Evolutionary conservation across 345 rosid species (phyloP).

Genomic region (Dovyalis caffra): DNA sequence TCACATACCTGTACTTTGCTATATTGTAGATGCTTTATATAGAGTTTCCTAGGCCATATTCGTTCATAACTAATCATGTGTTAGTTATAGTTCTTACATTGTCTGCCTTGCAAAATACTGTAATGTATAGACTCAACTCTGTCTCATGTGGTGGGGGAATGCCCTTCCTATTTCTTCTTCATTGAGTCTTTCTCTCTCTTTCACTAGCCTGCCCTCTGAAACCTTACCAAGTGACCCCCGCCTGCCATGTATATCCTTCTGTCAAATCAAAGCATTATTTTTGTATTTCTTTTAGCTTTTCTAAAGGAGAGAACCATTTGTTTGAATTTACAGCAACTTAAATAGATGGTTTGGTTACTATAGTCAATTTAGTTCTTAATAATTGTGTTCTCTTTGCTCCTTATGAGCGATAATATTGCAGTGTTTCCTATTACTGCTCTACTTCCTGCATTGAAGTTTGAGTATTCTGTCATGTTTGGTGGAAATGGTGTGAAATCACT

Average conservation of each 20-base stretch:
- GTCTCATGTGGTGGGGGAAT: not conserved
- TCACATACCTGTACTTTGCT: not conserved
- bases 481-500: slow-evolving; percentile 7
- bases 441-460: not conserved
- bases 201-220: not conserved
- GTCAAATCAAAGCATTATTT: not conserved
- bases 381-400: not conserved
- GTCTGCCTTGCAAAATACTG: not conserved
- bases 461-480: not conserved
- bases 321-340: not conserved
- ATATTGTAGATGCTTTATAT: not conserved
- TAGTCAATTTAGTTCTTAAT: not conserved
- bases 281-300: not conserved
- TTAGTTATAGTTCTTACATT: not conserved
- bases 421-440: not conserved
- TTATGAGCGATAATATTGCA: not conserved
- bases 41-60: not conserved
- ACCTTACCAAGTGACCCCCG: not conserved
- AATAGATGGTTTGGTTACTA: not conserved
- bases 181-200: not conserved
- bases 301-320: not conserved
- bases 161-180: not conserved
- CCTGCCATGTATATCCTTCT: not conserved
- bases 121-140: not conserved
- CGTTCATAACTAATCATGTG: not conserved